Base-by-base conservation (phyloP, 1,284 basidiomycete species). In the Somion occarium region DNA sequence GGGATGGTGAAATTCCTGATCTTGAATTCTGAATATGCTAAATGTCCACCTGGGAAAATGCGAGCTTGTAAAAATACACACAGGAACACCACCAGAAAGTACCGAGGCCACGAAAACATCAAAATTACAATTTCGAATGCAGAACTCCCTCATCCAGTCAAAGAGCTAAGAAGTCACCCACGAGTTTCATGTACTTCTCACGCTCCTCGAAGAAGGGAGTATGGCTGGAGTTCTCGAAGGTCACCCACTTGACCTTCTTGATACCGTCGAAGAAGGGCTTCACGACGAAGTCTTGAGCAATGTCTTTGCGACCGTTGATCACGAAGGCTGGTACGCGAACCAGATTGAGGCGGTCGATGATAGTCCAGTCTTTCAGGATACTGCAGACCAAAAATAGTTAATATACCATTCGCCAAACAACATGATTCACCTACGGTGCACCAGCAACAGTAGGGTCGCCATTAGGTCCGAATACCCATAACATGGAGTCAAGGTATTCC, bases 131-230 rank as follows among this genome's bases (percentile, higher is more conserved):
- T 7, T 34, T 34, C 30, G 30, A 7, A 34, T 34, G 30, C 30
- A 7, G 15, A 34, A 15, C 7, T 34, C 30, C 30, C 7, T 34
- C 15, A 7, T 34, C 30, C 7, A 34, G 30, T 34, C 30, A 41
- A 37, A 37, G 9, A 18, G 39, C 39, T 9, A 64, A 48, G 45
- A 68, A 69, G 18, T 58, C 56, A 5, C 51, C 51, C 7, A 69
- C 55, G 34, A 65, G 41, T 37, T 59, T 43, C 49, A 64, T 53
- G 50, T 58, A 65, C 34, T 55, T 49, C 48, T 61, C 62, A 15
- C 59, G 53, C 53, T 68, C 66, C 58, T 69, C 68, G 44, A 55
- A 59, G 46, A 61, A 59, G 20, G 65, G 59, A 50, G 58, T 61
- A 48, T 69, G 68, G 43, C 60, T 65, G 13, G 63, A 62, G 15